Percentiles rank a stretch among this genome's conserved stretches.
Conservation (phyloP, 1,139 yeast species). For the Geotrichum phurueaensis region DNA sequence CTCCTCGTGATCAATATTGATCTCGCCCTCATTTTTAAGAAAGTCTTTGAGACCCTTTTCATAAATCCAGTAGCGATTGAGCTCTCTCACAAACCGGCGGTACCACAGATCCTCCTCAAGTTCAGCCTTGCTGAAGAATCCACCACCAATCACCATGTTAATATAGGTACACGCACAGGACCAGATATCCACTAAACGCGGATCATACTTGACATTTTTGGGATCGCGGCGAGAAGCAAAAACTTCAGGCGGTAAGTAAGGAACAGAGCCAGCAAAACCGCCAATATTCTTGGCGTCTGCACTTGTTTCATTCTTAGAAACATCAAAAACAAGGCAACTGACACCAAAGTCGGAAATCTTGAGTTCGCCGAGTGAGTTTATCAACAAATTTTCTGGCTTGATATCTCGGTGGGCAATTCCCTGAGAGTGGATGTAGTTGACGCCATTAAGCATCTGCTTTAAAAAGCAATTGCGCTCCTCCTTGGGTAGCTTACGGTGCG, state of each 20-base stretch:
- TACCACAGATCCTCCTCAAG: conserved; percentile 28
- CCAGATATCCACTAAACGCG: conserved; percentile 82
- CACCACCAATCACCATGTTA: conserved; percentile 56
- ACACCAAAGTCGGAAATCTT: conserved; percentile 61
- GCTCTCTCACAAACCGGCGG: conserved; percentile 22
- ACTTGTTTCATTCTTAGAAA: conserved; percentile 9
- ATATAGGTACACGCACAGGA: conserved; percentile 85
- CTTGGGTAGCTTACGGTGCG: conserved; percentile 27
- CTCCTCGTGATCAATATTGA: conserved; percentile 10
- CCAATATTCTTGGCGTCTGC: conserved; percentile 11
- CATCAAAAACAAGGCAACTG: conserved; percentile 16
- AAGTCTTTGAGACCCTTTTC: conserved; percentile 28
- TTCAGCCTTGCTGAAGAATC: conserved; percentile 32
- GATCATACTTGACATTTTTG: conserved; percentile 49
- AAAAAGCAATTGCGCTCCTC: conserved; percentile 55
- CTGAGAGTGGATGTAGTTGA: conserved; percentile 62
- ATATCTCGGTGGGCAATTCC: conserved; percentile 71
- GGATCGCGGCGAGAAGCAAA: conserved; percentile 33
- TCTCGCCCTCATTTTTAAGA: conserved; percentile 12
- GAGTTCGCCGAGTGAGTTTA: conserved; percentile 62
- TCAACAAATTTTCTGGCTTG: conserved; percentile 63
- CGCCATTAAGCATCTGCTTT: conserved; percentile 67
- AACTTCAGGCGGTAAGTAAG: conserved; percentile 89
- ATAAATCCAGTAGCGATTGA: conserved; percentile 61
- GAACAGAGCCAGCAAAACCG: conserved; percentile 57